phyloP scores from a whole-genome alignment of 2,329 filamentous ascomycete species.

The Trichoderma asperellum region DNA sequence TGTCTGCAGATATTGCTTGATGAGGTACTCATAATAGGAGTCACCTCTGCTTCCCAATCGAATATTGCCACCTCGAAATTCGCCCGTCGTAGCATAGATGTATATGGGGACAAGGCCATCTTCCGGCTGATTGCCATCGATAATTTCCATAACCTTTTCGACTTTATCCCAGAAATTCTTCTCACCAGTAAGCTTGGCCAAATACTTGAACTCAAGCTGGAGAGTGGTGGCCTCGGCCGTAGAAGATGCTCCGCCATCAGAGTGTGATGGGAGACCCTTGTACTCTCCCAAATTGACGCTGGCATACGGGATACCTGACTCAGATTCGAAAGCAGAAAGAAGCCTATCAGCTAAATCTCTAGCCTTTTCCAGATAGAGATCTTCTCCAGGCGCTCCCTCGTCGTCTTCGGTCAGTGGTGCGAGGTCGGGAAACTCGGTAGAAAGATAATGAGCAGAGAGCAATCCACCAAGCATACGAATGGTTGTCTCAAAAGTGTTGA shows the following conservation, averaged over 20 bases:
- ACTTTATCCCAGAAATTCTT: conserved; percentile 88
- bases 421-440: conserved; percentile 77
- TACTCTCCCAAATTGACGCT: conserved; percentile 84
- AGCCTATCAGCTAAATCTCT: conserved; percentile 89
- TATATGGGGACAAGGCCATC: conserved; percentile 92
- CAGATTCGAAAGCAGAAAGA: conserved; percentile 83
- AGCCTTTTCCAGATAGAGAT: conserved; percentile 94
- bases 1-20: conserved; percentile 97
- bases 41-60: conserved; percentile 91
- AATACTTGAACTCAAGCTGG: conserved; percentile 96
- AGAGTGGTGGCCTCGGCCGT: conserved; percentile 91
- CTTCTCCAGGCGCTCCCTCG: conserved; percentile 74
- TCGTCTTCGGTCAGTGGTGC: conserved; percentile 75
- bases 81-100: conserved; percentile 76
- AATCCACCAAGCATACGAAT: conserved; percentile 96
- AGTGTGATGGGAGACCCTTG: conserved; percentile 78
- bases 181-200: conserved; percentile 93
- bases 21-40: conserved; percentile 98
- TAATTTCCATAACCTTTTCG: conserved; percentile 88
- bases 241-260: conserved; percentile 84
- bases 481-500: conserved; percentile 97
- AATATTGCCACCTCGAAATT: conserved; percentile 83
- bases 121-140: conserved; percentile 77
- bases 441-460: conserved; percentile 93
- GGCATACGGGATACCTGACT: conserved; percentile 84